phyloP scores from a whole-genome alignment of 345 rosid species.

The Salix purpurea region DNA sequence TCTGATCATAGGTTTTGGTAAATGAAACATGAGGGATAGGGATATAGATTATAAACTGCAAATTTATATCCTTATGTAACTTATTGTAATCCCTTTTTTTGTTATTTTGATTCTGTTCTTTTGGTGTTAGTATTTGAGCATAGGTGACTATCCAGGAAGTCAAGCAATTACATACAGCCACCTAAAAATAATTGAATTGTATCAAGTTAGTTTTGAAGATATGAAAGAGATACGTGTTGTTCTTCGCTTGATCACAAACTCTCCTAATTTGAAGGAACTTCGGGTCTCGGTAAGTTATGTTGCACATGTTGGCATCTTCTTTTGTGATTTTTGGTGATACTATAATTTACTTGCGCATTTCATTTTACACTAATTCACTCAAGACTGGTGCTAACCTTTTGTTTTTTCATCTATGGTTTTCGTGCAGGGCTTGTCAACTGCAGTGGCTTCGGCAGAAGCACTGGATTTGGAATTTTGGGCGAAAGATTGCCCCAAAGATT shows the following conservation, averaged over 20 bases:
- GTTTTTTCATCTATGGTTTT: constrained; percentile 1
- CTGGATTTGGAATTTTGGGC: constrained; percentile 56
- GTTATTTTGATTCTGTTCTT: neutral
- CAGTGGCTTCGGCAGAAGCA: constrained; percentile 45
- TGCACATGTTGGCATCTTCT: constrained; percentile 3
- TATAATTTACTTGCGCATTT: neutral
- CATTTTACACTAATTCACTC: neutral
- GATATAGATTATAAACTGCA: neutral
- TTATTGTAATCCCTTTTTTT: neutral
- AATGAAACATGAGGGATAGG: neutral
- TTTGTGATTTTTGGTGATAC: neutral
- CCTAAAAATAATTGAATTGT: constrained; percentile 60
- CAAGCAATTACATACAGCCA: constrained; percentile 54
- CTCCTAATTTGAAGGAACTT: constrained; percentile 77
- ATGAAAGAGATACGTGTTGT: constrained; percentile 67
- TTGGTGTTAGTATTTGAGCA: constrained; percentile 65
- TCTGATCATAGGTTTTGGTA: neutral
- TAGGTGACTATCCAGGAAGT: constrained; percentile 66
- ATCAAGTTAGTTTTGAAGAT: constrained; percentile 92
- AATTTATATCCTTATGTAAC: neutral
- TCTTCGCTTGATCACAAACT: constrained; percentile 72
- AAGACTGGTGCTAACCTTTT: neutral
- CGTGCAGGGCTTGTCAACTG: constrained; percentile 56
- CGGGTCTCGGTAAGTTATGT: constrained; percentile 60
- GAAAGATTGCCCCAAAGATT: constrained; percentile 46